A percentile compares a stretch with the other conserved stretches of the same genome.
phyloP scores from a whole-genome alignment of 257 asterid species.

The Solanum lignicaule region DNA sequence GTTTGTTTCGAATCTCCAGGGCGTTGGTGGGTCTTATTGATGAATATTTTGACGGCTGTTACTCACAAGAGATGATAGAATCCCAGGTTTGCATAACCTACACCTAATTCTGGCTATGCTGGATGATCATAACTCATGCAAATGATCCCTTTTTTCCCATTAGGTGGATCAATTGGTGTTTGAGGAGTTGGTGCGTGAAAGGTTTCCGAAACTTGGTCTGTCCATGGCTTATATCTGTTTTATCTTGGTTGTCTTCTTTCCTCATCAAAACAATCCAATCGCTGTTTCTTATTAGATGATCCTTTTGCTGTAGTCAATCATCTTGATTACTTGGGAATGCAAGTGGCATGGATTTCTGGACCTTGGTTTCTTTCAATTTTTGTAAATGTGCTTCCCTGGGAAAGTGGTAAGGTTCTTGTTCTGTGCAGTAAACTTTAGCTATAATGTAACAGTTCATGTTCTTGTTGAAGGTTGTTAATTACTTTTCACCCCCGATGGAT shows the following conservation, averaged over 20 bases:
- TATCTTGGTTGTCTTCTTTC: slow-evolving; percentile 1
- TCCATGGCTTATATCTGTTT: slow-evolving; percentile 2
- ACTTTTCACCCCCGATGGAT: slow-evolving; percentile 1
- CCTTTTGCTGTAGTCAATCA: slow-evolving; percentile 58
- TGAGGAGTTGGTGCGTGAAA: slow-evolving; percentile 86
- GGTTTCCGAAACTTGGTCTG: slow-evolving; percentile 83
- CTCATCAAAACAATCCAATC: neutral
- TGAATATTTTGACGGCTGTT: slow-evolving; percentile 81
- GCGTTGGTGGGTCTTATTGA: slow-evolving; percentile 80
- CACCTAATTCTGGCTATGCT: neutral
- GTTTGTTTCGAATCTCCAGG: slow-evolving; percentile 50
- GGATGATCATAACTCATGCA: neutral
- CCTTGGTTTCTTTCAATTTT: slow-evolving; percentile 93
- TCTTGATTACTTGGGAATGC: slow-evolving; percentile 86
- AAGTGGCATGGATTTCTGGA: slow-evolving; percentile 81
- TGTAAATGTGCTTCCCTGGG: slow-evolving; percentile 91
- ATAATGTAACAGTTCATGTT: neutral
- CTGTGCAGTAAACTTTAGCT: slow-evolving; percentile 3
- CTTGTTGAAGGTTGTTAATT: neutral
- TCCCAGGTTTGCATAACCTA: slow-evolving; percentile 58
- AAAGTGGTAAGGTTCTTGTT: slow-evolving; percentile 58
- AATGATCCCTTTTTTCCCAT: neutral
- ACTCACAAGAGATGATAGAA: slow-evolving; percentile 87
- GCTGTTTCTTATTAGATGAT: neutral
- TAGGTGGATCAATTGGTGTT: slow-evolving; percentile 93